Base-by-base conservation (phyloP, 768 basidiomycete species). In the Ramaria sp. region DNA sequence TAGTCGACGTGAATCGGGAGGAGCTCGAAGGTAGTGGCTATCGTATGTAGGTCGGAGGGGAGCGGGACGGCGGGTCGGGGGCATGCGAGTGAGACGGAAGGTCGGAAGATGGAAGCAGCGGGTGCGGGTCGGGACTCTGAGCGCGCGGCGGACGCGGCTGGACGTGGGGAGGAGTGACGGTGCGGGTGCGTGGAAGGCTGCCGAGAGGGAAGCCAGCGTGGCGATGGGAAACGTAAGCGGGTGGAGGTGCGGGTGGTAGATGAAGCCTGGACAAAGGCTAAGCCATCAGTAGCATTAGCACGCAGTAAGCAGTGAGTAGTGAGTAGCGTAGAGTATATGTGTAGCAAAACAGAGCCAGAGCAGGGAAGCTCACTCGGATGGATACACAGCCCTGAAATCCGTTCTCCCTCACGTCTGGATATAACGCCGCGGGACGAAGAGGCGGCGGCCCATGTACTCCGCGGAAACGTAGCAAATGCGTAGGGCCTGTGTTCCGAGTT, bases 1-100 rank as follows among this genome's bases (percentile, higher is more conserved):
- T 93, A 91, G 63, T 99, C 96, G 20, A 97, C 92, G 65, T 98
- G 95, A 43, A 98, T 82, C 1, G 96, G 94, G 31, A 88, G 91
- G 54, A 86, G 84, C n/a, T 79, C 77, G 51, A 97, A 70, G 17
- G 87, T 83, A 60, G 87, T 87, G 7, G 91, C 88, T 37, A 93
- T 71, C 2, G 86, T 83, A 33, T 81, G 74, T 41, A 87, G 69
- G 15, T 80, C 66, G 22, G 80, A 80, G 22, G 72, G 69, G 56
- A 69, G 61, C 70, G 60, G 62, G 63, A 62, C 66, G 61, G 57
- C 63, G 58, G 67, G 59, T 57, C 55, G 62, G 62, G 68, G 66
- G 51, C 66, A 63, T 27, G 27, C 27, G 27, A 27, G 27, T 27
- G 27, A 27, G 27, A 27, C 27, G 5, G 27, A 27, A 27, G 27